Conservation (phyloP, 2,329 filamentous ascomycete genomes). For the Scytalidium sp. region DNA sequence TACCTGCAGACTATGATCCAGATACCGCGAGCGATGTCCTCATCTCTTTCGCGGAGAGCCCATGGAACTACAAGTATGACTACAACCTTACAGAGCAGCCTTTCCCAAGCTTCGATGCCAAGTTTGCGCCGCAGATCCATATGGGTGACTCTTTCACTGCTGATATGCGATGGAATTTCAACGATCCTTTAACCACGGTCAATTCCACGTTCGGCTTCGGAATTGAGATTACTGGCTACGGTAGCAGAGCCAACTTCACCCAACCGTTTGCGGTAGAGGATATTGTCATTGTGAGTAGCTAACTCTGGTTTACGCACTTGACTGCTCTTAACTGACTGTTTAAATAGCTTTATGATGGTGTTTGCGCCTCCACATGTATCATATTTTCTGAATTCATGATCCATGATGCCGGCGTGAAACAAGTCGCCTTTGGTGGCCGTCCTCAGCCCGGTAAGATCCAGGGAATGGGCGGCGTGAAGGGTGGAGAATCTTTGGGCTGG, state of each 20-base stretch:
- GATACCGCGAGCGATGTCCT: conserved; percentile 14
- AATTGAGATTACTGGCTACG: conserved; percentile 30
- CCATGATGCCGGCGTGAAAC: conserved; percentile 48
- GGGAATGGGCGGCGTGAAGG: conserved; percentile 64
- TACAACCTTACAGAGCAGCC: conserved; percentile 20
- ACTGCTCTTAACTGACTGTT: not conserved
- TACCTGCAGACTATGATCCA: conserved; percentile 21
- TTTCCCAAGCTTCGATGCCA: conserved; percentile 20
- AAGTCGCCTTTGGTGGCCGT: conserved; percentile 58
- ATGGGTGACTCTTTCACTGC: conserved; percentile 20
- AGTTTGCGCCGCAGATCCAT: conserved; percentile 20
- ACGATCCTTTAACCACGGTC: conserved; percentile 19
- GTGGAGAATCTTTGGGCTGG: conserved; percentile 35
- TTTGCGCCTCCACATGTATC: conserved; percentile 58
- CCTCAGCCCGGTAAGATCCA: conserved; percentile 54
- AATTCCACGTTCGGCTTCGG: conserved; percentile 18
- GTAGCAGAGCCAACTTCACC: conserved; percentile 20
- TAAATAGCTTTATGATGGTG: conserved; percentile 45
- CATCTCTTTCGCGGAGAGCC: conserved; percentile 17
- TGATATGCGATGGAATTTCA: conserved; percentile 22
- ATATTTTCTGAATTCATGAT: conserved; percentile 55
- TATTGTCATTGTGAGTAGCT: conserved; percentile 34
- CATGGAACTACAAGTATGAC: conserved; percentile 24
- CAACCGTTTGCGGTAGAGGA: conserved; percentile 36
- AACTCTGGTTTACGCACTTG: conserved; percentile 1